phyloP scores from a whole-genome alignment of 495 filamentous ascomycete species.

The Lepidopterella palustris region DNA sequence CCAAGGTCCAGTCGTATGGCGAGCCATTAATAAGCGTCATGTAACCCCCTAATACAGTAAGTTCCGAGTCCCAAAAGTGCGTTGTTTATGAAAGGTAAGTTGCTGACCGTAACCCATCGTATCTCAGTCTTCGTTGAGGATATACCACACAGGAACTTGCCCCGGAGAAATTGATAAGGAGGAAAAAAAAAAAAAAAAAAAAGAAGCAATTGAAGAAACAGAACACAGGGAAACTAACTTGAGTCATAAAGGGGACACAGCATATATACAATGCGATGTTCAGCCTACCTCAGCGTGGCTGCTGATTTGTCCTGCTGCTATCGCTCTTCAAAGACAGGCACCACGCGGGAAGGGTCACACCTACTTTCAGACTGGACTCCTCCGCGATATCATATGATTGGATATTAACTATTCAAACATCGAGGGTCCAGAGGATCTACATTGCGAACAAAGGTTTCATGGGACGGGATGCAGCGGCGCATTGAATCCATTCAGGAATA shows the following conservation, averaged over 20 bases:
- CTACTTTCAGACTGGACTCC: not conserved
- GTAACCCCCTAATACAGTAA: constrained; percentile 17
- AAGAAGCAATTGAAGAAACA: no score
- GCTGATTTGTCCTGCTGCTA: not conserved
- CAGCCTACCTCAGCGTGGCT: not conserved
- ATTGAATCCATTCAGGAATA: not conserved
- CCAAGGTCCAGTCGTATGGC: constrained; percentile 25
- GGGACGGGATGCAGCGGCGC: not conserved
- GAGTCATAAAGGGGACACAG: not conserved
- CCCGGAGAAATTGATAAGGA: not conserved
- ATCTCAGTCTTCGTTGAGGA: constrained; percentile 1
- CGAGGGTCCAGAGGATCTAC: not conserved
- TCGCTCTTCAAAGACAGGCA: not conserved
- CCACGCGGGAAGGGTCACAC: not conserved
- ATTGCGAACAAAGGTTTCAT: constrained; percentile 3
- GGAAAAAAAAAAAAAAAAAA: not conserved
- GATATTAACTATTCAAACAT: not conserved
- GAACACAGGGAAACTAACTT: not conserved
- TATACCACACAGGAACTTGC: constrained; percentile 13
- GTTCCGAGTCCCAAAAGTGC: not conserved
- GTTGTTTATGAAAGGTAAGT: not conserved
- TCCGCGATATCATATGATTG: not conserved
- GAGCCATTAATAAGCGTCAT: constrained; percentile 27
- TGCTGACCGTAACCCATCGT: constrained; percentile 22
- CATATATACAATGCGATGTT: not conserved